Evolutionary conservation across 164 flowering plant genomes (phyloP).

Genomic region (Sextonia rubra): DNA sequence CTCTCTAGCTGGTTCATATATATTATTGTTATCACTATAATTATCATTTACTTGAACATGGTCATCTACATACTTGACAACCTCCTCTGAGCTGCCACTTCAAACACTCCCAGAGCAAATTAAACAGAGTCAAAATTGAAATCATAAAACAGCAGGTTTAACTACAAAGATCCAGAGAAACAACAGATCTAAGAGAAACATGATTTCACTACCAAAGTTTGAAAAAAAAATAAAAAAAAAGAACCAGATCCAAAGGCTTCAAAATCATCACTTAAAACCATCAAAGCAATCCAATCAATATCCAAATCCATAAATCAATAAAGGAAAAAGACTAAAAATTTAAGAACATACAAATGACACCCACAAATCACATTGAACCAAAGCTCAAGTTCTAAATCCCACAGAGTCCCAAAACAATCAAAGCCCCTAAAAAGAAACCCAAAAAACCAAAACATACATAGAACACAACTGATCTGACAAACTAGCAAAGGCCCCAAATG

Average conservation of each 20-base stretch:
- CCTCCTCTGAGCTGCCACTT: neutral
- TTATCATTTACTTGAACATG: too few species aligned
- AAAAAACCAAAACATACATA: neutral
- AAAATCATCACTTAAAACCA: neutral
- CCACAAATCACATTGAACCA: neutral
- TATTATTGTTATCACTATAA: too few species aligned
- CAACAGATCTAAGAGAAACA: neutral
- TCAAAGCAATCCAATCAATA: neutral
- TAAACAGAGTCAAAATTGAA: neutral
- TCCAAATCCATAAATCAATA: neutral
- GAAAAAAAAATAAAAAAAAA: too few species aligned
- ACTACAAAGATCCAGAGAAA: neutral
- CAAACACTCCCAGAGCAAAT: neutral
- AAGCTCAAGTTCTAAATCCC: neutral
- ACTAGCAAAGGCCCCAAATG: neutral
- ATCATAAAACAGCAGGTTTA: neutral
- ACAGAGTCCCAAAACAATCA: neutral
- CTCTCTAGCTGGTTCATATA: too few species aligned
- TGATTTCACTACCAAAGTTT: neutral
- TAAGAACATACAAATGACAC: neutral
- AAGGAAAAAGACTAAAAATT: neutral
- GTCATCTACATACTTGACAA: too few species aligned
- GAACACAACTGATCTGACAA: neutral
- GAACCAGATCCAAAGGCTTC: neutral
- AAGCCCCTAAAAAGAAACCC: neutral